Evolutionary conservation across 495 filamentous ascomycete genomes (phyloP).

Genomic region (Neurospora sp.): DNA sequence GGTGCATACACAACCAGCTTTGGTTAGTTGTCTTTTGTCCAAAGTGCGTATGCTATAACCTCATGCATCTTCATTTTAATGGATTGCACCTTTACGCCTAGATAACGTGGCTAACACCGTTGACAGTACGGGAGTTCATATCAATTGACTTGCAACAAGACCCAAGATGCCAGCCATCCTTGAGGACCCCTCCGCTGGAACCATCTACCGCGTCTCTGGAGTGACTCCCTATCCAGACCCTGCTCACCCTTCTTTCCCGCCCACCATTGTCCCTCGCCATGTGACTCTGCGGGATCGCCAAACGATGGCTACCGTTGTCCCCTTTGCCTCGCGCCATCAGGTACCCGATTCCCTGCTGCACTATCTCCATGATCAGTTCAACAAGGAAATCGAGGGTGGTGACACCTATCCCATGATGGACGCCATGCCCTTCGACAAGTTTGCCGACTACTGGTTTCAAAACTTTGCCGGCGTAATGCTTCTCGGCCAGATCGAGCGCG

Average conservation of each 20-base stretch:
- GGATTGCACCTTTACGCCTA: neutral
- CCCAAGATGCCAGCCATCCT: slow-evolving; percentile 75
- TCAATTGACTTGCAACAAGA: neutral
- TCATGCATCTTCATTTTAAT: too few relatives aligned
- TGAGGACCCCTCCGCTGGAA: slow-evolving; percentile 58
- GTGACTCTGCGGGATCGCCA: slow-evolving; percentile 85
- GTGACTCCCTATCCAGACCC: slow-evolving; percentile 54
- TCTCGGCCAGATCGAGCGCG: slow-evolving; percentile 58
- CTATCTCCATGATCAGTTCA: slow-evolving; percentile 79
- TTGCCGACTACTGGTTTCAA: slow-evolving; percentile 88
- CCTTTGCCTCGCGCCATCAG: slow-evolving; percentile 64
- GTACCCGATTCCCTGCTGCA: slow-evolving; percentile 65
- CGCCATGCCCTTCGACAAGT: slow-evolving; percentile 61
- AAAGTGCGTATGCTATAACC: neutral
- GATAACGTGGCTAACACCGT: neutral
- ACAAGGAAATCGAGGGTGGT: slow-evolving; percentile 89
- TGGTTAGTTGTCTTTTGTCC: neutral
- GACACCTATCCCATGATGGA: slow-evolving; percentile 95
- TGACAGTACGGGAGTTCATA: neutral
- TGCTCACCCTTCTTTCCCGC: slow-evolving; percentile 49
- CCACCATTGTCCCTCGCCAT: slow-evolving; percentile 63
- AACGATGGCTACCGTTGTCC: slow-evolving; percentile 82
- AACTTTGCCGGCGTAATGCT: slow-evolving; percentile 94
- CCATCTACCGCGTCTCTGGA: slow-evolving; percentile 55
- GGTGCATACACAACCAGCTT: neutral